Base-by-base conservation (phyloP, 306 rosid genomes). In the Clitoria ternatea region DNA sequence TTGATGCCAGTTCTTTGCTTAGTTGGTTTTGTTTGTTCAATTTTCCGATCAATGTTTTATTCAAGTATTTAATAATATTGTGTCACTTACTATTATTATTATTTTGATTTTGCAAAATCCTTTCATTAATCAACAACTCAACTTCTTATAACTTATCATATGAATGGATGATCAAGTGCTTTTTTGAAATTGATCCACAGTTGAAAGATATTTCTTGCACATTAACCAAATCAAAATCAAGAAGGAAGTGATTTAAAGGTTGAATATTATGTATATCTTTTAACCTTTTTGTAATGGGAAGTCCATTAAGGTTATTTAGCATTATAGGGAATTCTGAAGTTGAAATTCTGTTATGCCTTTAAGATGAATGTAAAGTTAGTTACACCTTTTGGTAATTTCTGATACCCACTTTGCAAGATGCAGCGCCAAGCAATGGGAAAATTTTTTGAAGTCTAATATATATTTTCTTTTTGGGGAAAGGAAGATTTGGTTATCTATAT, bases 331-430 rank as follows among this genome's bases (percentile, higher is more conserved):
- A 75, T 74, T 74, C 52, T 61, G 15, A 42, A 36, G 77, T 75
- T 72, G 53, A 52, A 77, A 64, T 60, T 82, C 76, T 75, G 73
- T 47, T 47, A 4, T 49, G 69, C 70, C 62, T 85, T 54, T 15
- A 13, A 60, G 56, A 64, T 57, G 66, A 74, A 66, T 67, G 53
- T 29, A 72, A 70, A 32, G 42, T 12, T 79, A 37, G 54, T 44
- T 78, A 45, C 75, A 70, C 82, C 65, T 57, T 80, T 72, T 22
- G 57, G 75, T 70, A 73, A 70, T 77, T 77, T 79, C 66, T 60
- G 72, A 82, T 80, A 69, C 77, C 79, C 77, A 76, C 86, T 80
- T 53, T 78, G 69, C 62, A 76, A 78, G 82, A 78, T 84, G 89
- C 84, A 84, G 68, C 69, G 61, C 63, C 47, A 64, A 17, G 76